A percentile compares a stretch with the other conserved stretches of the same genome.
Evolutionary conservation across 805 yeast species (phyloP).

Genomic region (Danielia oregonensis): DNA sequence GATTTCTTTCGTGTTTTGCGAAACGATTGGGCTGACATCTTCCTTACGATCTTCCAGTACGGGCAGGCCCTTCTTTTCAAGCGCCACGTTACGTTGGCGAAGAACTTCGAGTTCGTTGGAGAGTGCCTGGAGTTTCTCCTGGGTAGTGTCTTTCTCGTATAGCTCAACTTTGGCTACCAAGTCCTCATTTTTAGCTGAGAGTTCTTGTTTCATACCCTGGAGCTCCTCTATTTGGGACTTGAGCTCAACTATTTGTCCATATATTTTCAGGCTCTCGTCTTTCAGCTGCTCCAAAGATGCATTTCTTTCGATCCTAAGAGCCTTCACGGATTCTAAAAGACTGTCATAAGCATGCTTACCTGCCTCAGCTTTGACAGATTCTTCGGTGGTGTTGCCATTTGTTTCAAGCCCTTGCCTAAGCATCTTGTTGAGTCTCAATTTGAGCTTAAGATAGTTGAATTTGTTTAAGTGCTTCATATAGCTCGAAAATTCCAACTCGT

Average conservation of each 20-base stretch:
- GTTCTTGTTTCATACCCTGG: slow-evolving; percentile 10
- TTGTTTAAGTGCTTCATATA: slow-evolving; percentile 45
- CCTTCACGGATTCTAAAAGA: slow-evolving; percentile 5
- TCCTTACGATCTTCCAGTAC: not conserved
- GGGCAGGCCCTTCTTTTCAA: not conserved
- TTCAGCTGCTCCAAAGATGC: slow-evolving; percentile 3
- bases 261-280: slow-evolving; percentile 9
- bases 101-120: slow-evolving; percentile 11
- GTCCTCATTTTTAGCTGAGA: slow-evolving; percentile 1
- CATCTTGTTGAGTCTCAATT: slow-evolving; percentile 8
- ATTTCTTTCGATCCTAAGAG: slow-evolving; percentile 12
- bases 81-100: not conserved
- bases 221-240: slow-evolving; percentile 20
- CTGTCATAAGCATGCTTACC: not conserved
- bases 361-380: not conserved
- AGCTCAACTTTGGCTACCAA: slow-evolving; percentile 2
- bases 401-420: slow-evolving; percentile 2
- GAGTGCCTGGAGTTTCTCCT: slow-evolving; percentile 11
- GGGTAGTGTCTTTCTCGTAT: slow-evolving; percentile 1
- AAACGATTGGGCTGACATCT: not conserved
- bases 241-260: slow-evolving; percentile 16
- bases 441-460: slow-evolving; percentile 12
- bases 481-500: slow-evolving; percentile 59
- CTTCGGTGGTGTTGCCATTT: not conserved
- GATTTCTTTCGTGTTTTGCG: slow-evolving; percentile 1